Evolutionary conservation across 2,329 filamentous ascomycete species (phyloP), one percentile per base, ranked within the genome.

Genomic region (Westerdykella aurantiaca): DNA sequence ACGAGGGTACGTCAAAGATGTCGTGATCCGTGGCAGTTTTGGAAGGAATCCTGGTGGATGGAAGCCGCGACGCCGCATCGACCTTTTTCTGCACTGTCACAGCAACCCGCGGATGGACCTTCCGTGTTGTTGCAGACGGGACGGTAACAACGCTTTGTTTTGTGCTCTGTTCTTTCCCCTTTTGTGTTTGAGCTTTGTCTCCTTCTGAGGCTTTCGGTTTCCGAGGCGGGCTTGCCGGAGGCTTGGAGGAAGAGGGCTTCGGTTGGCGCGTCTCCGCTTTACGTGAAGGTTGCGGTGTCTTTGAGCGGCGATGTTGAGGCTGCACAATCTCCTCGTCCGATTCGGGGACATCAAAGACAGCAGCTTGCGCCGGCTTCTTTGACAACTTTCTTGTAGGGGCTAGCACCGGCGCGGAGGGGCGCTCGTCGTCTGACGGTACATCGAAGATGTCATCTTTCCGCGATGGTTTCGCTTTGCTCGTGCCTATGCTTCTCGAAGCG

Each of bases 391-490:
- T 45, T 1, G 37, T n/a, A 16, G 38, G 41, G 12, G 42, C 29
- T 10, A 43, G 21, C 7, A 39, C 13, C 9, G 40, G 18, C 17
- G 34, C 45, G 10, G 48, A 22, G 13, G 38, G 34, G 31, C 57
- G 50, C 13, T 64, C 59, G 38, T 67, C 57, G 7, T 67, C 64
- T 11, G 61, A 67, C 4, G 71, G 70, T 16, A 74, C 63, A 47
- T 75, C 71, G 51, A 72, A 75, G 14, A 69, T 52, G 38, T 63
- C 58, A 18, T 35, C 38, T 16, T 47, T 41, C 7, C 43, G 35
- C 2, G 46, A 37, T 25, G 45, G 23, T 31, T 46, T 50, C 31
- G 31, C 14, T 16, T 25, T 34, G 21, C 31, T 50, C 41, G 44
- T 41, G 41, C 47, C 48, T 38, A 38, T 29, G 31, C 42, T 45